Evolutionary conservation across 345 rosid species (phyloP), one percentile per base, ranked within the genome.

Genomic region (Turnera subulata): DNA sequence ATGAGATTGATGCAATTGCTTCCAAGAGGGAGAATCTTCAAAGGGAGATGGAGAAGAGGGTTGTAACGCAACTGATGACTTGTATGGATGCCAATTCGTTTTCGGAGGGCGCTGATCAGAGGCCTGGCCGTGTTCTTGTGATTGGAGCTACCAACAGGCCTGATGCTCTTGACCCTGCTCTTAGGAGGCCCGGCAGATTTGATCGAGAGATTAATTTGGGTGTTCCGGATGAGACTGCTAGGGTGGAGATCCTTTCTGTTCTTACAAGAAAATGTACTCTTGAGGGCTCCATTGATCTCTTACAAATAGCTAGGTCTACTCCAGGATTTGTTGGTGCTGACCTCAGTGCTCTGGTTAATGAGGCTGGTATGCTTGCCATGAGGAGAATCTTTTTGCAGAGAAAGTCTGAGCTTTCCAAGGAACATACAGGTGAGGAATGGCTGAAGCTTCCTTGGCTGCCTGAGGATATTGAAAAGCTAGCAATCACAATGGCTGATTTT

Each of bases 311-410:
- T 66, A 89, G 94, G 76, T 64, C 82, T n/a, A 89, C 99, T 12
- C 92, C 97, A 1, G 97, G 99, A 2, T 93, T 86, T 82, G 99
- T 87, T 57, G 99, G 99, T 53, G 99, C 99, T 6, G 99, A 93
- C 58, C 66, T 89, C 82, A 76, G 70, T 47, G 93, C 89, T 12
- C 69, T 93, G 40, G 89, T 82, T 59, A 76, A 79, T 72, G 78
- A 72, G 76, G 97, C 99, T 79, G 97, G 99, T 40, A 80, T 75
- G 42, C 79, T 86, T 63, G 91, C 91, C 56, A 78, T 80, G 80
- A 78, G 83, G 72, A 79, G 91, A 65, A 75, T 83, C 56, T 51
- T 69, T 47, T 76, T 80, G 43, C 70, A 68, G 62, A 80, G 93
- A 57, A 86, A 78, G 68, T 68, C 66, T 52, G 76, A 73, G 64